Percentiles rank a stretch among this genome's conserved stretches.
Conservation (phyloP, 169 alveolate species). For the Neospora caninum region DNA sequence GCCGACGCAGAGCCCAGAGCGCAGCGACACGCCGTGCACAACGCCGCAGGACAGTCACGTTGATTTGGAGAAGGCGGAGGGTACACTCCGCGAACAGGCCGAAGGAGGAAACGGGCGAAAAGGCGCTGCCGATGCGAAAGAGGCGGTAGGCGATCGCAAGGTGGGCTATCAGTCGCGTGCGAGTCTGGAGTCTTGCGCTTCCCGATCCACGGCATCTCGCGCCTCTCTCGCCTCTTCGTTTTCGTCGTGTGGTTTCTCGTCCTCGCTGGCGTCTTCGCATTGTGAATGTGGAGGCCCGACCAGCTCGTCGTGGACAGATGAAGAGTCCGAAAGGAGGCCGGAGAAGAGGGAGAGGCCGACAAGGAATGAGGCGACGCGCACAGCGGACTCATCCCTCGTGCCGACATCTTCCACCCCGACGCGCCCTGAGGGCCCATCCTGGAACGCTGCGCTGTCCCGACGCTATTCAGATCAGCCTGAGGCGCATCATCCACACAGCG, state of each 20-base stretch:
- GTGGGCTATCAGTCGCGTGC: not conserved
- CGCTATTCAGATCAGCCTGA: not conserved
- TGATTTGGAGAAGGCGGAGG: not conserved
- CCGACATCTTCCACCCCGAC: not conserved
- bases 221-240: not conserved
- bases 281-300: not conserved
- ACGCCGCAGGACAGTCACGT: not conserved
- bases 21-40: not conserved
- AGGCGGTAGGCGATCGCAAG: not conserved
- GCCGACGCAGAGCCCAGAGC: not conserved
- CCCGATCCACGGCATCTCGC: not conserved
- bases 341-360: not conserved
- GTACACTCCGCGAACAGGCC: not conserved
- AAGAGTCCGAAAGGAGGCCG: not conserved
- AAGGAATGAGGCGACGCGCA: not conserved
- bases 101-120: not conserved
- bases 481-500: not conserved
- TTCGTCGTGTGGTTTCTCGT: not conserved
- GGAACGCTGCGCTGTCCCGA: not conserved
- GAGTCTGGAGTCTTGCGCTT: not conserved
- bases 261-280: not conserved
- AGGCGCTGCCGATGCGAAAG: not conserved
- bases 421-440: not conserved
- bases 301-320: not conserved
- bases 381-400: no score